Percentiles rank a stretch among this genome's conserved stretches.
Conservation (phyloP, 176 grass and related monocot species). For the Hyparrhenia diplandra region DNA sequence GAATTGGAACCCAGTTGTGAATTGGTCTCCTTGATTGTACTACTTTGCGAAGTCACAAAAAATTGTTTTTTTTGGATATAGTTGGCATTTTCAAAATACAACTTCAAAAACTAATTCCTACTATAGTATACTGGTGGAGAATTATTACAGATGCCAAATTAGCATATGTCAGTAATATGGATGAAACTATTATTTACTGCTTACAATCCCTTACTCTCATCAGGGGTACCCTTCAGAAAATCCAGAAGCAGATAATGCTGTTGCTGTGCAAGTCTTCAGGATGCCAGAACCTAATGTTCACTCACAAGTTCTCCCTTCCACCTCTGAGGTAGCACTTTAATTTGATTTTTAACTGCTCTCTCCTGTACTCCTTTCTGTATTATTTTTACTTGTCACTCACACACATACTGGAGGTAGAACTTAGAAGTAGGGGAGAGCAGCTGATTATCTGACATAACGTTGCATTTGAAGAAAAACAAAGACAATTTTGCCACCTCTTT, state of each 20-base stretch:
- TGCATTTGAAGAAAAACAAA: background rate
- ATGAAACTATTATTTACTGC: too few species aligned
- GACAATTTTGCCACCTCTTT: background rate
- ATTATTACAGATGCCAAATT: background rate
- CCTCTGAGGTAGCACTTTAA: conserved; percentile 52
- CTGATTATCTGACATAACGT: too few species aligned
- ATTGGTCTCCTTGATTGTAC: too few species aligned
- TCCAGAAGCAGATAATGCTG: conserved; percentile 47
- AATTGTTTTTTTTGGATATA: too few species aligned
- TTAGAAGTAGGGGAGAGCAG: background rate
- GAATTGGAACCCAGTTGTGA: too few species aligned
- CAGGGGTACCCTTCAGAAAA: conserved; percentile 43
- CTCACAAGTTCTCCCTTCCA: conserved; percentile 44
- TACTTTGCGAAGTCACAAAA: too few species aligned
- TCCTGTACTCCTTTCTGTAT: background rate
- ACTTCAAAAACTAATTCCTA: too few species aligned
- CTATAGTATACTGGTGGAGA: background rate
- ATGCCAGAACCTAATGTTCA: conserved; percentile 50
- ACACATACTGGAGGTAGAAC: too few species aligned
- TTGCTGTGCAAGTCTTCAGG: conserved; percentile 51
- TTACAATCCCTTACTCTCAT: conserved; percentile 1
- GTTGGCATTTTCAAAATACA: too few species aligned
- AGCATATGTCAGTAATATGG: background rate
- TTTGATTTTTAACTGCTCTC: background rate
- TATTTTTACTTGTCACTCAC: background rate